Conservation (phyloP, 1,284 basidiomycete species). For the Cystobasidium slooffiae region DNA sequence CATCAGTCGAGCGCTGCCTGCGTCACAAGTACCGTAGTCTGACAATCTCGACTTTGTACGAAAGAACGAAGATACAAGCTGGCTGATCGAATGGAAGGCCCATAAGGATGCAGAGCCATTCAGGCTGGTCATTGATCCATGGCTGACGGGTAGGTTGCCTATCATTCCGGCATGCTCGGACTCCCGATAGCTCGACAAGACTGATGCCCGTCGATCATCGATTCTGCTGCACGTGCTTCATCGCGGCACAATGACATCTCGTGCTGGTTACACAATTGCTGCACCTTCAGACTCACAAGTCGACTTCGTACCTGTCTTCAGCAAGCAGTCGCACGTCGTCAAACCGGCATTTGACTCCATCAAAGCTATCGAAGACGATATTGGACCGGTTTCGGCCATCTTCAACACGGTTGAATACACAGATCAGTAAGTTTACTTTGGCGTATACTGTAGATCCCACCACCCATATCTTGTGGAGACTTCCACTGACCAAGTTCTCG, state of each 20-base stretch:
- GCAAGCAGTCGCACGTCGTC: constrained; percentile 31
- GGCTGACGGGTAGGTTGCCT: constrained; percentile 27
- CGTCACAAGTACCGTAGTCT: background rate
- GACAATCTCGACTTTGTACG: background rate
- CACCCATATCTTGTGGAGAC: background rate
- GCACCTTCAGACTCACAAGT: constrained; percentile 13
- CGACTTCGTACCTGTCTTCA: constrained; percentile 41
- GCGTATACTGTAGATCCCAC: background rate
- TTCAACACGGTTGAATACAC: constrained; percentile 35
- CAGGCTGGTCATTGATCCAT: constrained; percentile 39
- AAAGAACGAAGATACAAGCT: constrained; percentile 38
- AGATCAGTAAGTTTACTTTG: constrained; percentile 22
- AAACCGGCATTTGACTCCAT: constrained; percentile 20
- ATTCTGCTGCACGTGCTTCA: too few species aligned
- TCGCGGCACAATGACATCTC: background rate
- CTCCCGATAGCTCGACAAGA: background rate
- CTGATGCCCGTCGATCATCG: background rate
- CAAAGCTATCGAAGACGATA: constrained; percentile 13
- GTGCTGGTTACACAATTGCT: background rate
- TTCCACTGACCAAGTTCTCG: background rate
- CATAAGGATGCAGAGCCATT: constrained; percentile 20
- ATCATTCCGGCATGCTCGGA: background rate
- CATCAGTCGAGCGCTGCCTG: background rate
- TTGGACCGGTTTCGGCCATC: constrained; percentile 27
- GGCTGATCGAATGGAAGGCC: constrained; percentile 25